phyloP scores from a whole-genome alignment of 495 filamentous ascomycete genomes.

The Podospora pseudoanserina region DNA sequence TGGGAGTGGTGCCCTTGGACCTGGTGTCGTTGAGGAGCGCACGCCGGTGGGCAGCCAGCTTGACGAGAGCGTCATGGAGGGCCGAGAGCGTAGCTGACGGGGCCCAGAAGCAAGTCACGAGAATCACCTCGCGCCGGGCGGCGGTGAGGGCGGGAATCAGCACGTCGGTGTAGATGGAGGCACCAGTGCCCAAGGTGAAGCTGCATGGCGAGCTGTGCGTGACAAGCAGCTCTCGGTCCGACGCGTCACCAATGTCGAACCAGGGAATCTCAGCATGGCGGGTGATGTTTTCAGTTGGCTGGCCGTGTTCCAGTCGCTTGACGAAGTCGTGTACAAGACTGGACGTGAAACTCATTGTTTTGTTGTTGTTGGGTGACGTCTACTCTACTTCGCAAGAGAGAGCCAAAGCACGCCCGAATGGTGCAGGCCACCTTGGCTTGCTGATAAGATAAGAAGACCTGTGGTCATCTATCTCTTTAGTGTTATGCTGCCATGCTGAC shows the following conservation, averaged over 20 bases:
- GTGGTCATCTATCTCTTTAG: too few relatives aligned
- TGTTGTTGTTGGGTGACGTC: not conserved
- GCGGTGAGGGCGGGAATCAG: constrained; percentile 54
- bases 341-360: constrained; percentile 10
- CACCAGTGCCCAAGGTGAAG: constrained; percentile 57
- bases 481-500: too few relatives aligned
- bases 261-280: constrained; percentile 19
- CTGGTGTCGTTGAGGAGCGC: constrained; percentile 17
- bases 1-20: constrained; percentile 9
- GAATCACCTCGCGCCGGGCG: constrained; percentile 59
- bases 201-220: constrained; percentile 43
- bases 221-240: constrained; percentile 38
- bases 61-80: constrained; percentile 47
- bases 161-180: constrained; percentile 47
- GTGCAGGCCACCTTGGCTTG: too few relatives aligned
- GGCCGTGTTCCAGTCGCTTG: constrained; percentile 16
- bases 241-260: constrained; percentile 23
- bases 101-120: constrained; percentile 79
- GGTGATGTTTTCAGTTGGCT: not conserved
- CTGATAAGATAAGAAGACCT: too few relatives aligned
- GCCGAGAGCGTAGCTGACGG: constrained; percentile 50
- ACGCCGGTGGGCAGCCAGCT: constrained; percentile 46
- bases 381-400: too few relatives aligned
- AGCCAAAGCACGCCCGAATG: too few relatives aligned
- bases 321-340: constrained; percentile 28